Base-by-base conservation (phyloP, 2,329 filamentous ascomycete genomes). In the Cyphellophora attinorum region DNA sequence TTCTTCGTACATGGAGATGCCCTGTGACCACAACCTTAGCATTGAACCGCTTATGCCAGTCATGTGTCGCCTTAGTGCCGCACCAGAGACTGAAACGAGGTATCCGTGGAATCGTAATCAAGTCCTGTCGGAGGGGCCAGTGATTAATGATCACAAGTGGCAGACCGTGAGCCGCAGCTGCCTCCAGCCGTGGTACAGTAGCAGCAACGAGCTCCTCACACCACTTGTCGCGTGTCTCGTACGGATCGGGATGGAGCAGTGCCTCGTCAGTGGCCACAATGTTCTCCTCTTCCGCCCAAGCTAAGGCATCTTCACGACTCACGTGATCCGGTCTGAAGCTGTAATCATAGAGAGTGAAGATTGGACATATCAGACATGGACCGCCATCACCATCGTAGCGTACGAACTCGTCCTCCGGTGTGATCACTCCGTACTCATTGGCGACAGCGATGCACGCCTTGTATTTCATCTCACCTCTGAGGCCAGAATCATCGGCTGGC, bases 291-390 rank as follows among this genome's bases (percentile, higher is more conserved):
- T 42, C 40, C 3, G 46, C 46, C 46, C 46, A 49, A 8, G 43
- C 41, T 17, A 49, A 33, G 2, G 69, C 70, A 13, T 58, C 52
- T 37, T 68, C 68, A 23, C 66, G 53, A 16, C 57, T 53, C 6
- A 75, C 61, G 29, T 69, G 46, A 2, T 51, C 56, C 0, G 72
- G 72, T 0, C 70, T 59, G 51, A 74, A 76, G 41, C 61, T 68
- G 53, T 76, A 76, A 53, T 76, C 72, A 57, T 75, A 76, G 11
- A 76, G 56, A 1, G 71, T 74, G 57, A 75, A 76, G 32, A 73
- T 62, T 19, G 68, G 72, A 19, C 66, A 68, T 27, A 76, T 61
- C 23, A 75, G 40, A 5, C 57, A 66, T 4, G 64, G 64, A 3
- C 59, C 58, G 14, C 63, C 65, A 5, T 62, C 59, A n/a, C 67